These are phyloP conservation scores for Nakazawaea ernobii DNA, from an alignment of 805 yeast species.

Conservation along the genomic window DNA sequence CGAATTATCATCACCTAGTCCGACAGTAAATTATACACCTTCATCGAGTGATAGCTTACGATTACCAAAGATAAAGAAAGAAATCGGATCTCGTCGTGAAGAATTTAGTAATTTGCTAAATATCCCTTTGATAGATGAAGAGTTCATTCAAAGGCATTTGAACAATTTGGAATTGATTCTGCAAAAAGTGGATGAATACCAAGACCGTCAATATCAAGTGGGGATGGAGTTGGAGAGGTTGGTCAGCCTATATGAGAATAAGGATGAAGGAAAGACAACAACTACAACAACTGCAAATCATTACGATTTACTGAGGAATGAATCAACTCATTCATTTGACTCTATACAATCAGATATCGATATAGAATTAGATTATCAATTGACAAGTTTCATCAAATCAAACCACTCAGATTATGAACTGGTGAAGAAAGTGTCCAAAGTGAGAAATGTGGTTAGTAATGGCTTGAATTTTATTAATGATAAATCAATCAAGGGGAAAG, in stretches of 20 bases:
- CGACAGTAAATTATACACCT: neutral
- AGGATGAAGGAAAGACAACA: too few species aligned
- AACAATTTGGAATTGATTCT: neutral
- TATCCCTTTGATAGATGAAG: too few species aligned
- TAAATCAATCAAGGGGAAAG: neutral
- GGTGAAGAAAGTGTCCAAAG: neutral
- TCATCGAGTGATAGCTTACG: neutral
- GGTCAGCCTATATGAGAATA: too few species aligned
- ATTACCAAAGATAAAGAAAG: too few species aligned
- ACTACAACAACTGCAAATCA: too few species aligned
- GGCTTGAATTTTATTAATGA: slow-evolving; percentile 3
- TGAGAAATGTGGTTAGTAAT: slow-evolving; percentile 3
- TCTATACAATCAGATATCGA: slow-evolving; percentile 4
- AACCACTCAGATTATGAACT: neutral
- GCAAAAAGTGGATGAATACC: too few species aligned
- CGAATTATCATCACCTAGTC: neutral
- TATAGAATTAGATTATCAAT: slow-evolving; percentile 2
- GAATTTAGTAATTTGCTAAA: too few species aligned
- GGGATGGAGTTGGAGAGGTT: too few species aligned
- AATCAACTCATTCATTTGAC: neutral
- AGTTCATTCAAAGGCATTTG: neutral
- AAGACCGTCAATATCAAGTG: too few species aligned
- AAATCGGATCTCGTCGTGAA: too few species aligned
- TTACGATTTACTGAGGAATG: neutral
- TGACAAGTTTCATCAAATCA: slow-evolving; percentile 3